Evolutionary conservation across 1,139 yeast genomes (phyloP).

Genomic region (Sugiyamaella grinbergsii): DNA sequence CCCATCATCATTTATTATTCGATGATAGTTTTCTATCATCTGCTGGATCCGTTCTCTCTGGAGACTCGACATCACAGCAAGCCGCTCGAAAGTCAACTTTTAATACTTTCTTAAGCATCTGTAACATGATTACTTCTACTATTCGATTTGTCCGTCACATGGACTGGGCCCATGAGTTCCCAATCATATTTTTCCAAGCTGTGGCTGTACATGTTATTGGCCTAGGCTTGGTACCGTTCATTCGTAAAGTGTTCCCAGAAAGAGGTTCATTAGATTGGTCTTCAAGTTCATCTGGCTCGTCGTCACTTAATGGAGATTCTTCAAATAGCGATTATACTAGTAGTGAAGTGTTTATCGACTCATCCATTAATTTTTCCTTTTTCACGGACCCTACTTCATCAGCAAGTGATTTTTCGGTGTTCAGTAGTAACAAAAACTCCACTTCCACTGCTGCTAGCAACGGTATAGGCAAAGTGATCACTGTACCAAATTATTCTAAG

Average conservation of each 20-base stretch:
- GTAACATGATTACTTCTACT: constrained; percentile 31
- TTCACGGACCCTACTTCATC: constrained; percentile 8
- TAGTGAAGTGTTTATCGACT: constrained; percentile 20
- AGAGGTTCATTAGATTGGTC: constrained; percentile 23
- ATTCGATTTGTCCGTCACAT: constrained; percentile 32
- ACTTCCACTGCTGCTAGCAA: background rate
- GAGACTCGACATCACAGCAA: constrained; percentile 12
- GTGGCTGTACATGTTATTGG: constrained; percentile 39
- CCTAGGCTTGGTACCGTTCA: constrained; percentile 35
- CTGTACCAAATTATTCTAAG: constrained; percentile 18
- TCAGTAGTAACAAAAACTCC: background rate
- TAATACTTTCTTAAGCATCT: constrained; percentile 34
- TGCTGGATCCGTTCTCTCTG: constrained; percentile 18
- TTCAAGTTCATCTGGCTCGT: constrained; percentile 15
- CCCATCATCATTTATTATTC: constrained; percentile 17
- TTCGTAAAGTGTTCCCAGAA: constrained; percentile 34
- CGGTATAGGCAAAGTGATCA: constrained; percentile 17
- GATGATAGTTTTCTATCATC: constrained; percentile 19
- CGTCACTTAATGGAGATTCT: constrained; percentile 11
- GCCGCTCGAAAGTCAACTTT: constrained; percentile 19
- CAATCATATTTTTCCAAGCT: constrained; percentile 34
- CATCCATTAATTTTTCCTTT: constrained; percentile 7
- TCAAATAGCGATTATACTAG: constrained; percentile 16
- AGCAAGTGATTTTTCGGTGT: constrained; percentile 9
- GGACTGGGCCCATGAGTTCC: constrained; percentile 39